phyloP scores from a whole-genome alignment of 2,329 filamentous ascomycete genomes.

The Fusarium newnesense region DNA sequence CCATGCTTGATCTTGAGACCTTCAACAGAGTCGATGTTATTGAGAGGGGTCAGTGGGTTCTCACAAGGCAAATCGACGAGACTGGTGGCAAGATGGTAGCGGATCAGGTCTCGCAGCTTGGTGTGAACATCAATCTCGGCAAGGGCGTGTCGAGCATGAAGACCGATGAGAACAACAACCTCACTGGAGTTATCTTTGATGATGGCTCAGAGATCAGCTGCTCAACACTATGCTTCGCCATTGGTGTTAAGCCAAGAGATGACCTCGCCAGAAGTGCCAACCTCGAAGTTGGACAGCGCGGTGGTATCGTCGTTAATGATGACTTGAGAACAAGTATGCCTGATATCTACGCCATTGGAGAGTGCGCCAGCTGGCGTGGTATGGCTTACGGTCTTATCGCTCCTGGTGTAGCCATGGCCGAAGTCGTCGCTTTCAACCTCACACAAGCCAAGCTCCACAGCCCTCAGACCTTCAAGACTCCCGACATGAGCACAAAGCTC shows the following conservation, averaged over 20 bases:
- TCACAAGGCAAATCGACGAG: slow-evolving; percentile 82
- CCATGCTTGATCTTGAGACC: slow-evolving; percentile 85
- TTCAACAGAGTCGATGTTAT: slow-evolving; percentile 81
- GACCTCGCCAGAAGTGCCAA: slow-evolving; percentile 77
- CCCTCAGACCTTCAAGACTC: slow-evolving; percentile 77
- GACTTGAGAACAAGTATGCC: slow-evolving; percentile 75
- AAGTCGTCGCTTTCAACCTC: slow-evolving; percentile 89
- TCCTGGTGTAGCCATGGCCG: slow-evolving; percentile 91
- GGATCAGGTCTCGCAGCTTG: slow-evolving; percentile 81
- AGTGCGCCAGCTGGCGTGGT: slow-evolving; percentile 89
- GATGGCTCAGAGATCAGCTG: slow-evolving; percentile 82
- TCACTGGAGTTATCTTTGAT: slow-evolving; percentile 81
- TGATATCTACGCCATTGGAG: slow-evolving; percentile 87
- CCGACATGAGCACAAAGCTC: slow-evolving; percentile 90
- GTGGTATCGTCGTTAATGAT: slow-evolving; percentile 77
- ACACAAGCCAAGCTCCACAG: slow-evolving; percentile 81
- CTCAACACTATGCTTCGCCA: slow-evolving; percentile 87
- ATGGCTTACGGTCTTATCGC: slow-evolving; percentile 91
- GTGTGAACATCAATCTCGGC: slow-evolving; percentile 81
- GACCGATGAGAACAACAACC: slow-evolving; percentile 72
- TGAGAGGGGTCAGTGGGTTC: slow-evolving; percentile 84
- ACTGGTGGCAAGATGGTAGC: slow-evolving; percentile 86
- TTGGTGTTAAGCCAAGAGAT: slow-evolving; percentile 84
- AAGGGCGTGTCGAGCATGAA: slow-evolving; percentile 80
- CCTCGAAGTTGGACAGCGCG: slow-evolving; percentile 76